Evolutionary conservation across 108 stramenopile species (phyloP).

Genomic region (Cyclotella baltica): DNA sequence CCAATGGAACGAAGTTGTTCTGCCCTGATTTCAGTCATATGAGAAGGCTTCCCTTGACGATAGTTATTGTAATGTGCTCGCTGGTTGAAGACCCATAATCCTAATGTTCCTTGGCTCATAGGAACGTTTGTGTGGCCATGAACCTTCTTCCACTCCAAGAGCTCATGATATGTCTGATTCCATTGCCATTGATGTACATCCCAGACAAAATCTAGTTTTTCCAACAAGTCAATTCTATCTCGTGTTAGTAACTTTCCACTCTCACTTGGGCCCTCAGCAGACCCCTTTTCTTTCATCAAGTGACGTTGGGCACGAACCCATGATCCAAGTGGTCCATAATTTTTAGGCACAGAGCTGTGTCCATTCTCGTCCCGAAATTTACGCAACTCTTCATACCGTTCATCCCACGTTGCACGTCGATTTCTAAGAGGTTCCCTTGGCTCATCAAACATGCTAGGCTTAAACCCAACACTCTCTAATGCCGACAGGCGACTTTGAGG

Average conservation of each 20-base stretch:
- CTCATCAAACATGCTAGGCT: conserved; percentile 39
- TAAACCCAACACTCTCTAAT: conserved; percentile 46
- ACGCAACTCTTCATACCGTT: conserved; percentile 53
- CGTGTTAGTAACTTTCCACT: conserved; percentile 23
- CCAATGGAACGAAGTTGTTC: conserved; percentile 38
- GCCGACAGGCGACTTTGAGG: conserved; percentile 30
- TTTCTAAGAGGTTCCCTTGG: conserved; percentile 23
- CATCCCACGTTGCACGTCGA: conserved; percentile 51
- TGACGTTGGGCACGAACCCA: conserved; percentile 56
- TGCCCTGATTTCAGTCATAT: conserved; percentile 34
- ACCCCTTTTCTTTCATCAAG: conserved; percentile 45
- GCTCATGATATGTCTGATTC: conserved; percentile 51
- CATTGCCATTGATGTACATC: conserved; percentile 51
- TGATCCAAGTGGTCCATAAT: conserved; percentile 44
- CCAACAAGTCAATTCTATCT: conserved; percentile 33
- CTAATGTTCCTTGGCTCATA: conserved; percentile 46
- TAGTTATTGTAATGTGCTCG: conserved; percentile 46
- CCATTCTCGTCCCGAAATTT: conserved; percentile 37
- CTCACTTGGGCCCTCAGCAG: conserved; percentile 31
- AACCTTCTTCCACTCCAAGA: conserved; percentile 29
- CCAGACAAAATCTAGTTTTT: conserved; percentile 50
- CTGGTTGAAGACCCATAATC: conserved; percentile 55
- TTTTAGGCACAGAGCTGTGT: conserved; percentile 43
- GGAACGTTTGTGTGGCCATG: conserved; percentile 46
- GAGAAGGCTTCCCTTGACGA: conserved; percentile 43